Base-by-base conservation (phyloP, 352 stramenopile genomes). In the Phytophthora chlamydospora region DNA sequence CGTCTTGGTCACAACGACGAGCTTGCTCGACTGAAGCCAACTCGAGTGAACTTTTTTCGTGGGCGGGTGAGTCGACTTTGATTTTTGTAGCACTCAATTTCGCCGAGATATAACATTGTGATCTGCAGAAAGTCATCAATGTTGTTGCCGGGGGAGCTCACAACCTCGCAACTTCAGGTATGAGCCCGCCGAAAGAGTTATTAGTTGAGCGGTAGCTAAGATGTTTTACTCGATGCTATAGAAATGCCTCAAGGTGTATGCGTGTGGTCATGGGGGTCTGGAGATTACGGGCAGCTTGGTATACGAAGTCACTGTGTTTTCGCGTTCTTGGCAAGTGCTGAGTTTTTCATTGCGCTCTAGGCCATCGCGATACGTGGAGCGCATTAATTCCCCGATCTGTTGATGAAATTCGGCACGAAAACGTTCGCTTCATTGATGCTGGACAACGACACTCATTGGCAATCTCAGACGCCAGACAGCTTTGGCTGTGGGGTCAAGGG, bases 401-500 rank as follows among this genome's bases (percentile, higher is more conserved):
- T 10, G 75, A 89, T 47, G 82, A 91, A 36, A 85, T 94, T 40
- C 75, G 73, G 10, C 56, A 65, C 17, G 80, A 92, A 59, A 66
- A 32, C 13, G 84, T 94, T 40, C 64, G 51, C 0, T 86, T 61
- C 31, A 75, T 94, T n/a, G 76, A 90, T 48, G 83, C 79, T 8
- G 85, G 83, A 0, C 72, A 90, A 44, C 68, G 72, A 3, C 85
- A 94, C 41, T 94, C 85, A 3, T 24, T 92, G 21, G 85, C 85
- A 11, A 76, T 94, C 36, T 90, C 85, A 3, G 79, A 87, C 2
- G 62, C 40, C 7, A 72, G 66, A 33, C 53, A 85, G 13, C 58
- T 94, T n/a, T 94, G 85, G 83, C 24, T 86, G 7, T 94, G 85
- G 85, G 85, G 85, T 0, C 73, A 91, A 54, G 83, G 85, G 0